Base-by-base conservation (phyloP, 2,329 filamentous ascomycete genomes). In the Epichloe baconii region DNA sequence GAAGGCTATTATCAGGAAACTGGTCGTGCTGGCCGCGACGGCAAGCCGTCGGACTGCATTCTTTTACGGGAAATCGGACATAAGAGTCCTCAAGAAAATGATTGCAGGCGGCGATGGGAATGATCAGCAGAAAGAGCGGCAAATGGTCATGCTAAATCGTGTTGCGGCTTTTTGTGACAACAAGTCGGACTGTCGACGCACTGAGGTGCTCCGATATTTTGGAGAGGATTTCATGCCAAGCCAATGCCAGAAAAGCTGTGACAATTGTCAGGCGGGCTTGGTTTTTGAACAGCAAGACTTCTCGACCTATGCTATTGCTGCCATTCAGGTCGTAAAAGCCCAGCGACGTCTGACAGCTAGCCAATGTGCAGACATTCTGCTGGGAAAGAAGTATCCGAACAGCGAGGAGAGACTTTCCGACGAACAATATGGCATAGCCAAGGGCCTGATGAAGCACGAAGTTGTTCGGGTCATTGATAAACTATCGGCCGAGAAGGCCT, bases 1-100 rank as follows among this genome's bases (percentile, higher is more conserved):
- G 93, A 98, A 68, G 93, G 93, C 0, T 98, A 98, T 66, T 98
- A 98, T 62, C 93, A 98, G 64, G 93, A 98, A 66, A 98, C 93
- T 44, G 93, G 93, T 1, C 85, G 93, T 59, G 93, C 94, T 53
- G 93, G 93, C 6, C 81, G 93, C 64, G 93, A 98, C 65, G 91
- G 91, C 8, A 82, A 88, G 58, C 78, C 77, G 19, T 96, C 93
- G 6, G 83, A 86, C 52, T 98, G 93, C 69, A 93, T 90, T 64
- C 77, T 98, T 14, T 67, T 98, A 93, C 61, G 80, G 81, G 44
- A 95, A 88, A 61, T 77, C 72, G 53, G 93, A 98, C 64, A 82
- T 85, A 48, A 78, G 75, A 47, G 77, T 79, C 49, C 72, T 95
- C 26, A 83, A 82, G 59, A 82, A 80, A 54, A 85, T 97, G 79